These are phyloP conservation scores for Tarenaya hassleriana DNA, from an alignment of 345 rosid genomes.

Conservation along the genomic window DNA sequence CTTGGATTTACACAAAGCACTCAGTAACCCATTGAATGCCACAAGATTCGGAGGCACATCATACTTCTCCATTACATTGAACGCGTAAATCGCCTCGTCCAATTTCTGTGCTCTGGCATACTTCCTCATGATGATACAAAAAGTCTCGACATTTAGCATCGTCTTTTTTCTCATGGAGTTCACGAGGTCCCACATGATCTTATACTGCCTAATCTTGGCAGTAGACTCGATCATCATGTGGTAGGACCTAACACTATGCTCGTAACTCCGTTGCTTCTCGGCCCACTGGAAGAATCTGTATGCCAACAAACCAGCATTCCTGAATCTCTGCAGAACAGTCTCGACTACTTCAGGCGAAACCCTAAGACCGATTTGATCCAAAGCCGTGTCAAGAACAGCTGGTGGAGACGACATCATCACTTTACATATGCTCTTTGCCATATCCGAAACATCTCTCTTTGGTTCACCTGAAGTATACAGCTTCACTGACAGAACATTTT, in stretches of 20 bases:
- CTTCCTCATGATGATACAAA: slow-evolving; percentile 86
- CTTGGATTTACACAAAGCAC: slow-evolving; percentile 86
- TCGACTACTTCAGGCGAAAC: slow-evolving; percentile 57
- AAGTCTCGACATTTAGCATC: slow-evolving; percentile 66
- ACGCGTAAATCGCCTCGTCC: slow-evolving; percentile 77
- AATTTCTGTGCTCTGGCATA: slow-evolving; percentile 72
- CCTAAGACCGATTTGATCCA: slow-evolving; percentile 57
- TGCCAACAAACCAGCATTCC: too few species aligned
- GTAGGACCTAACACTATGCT: slow-evolving; percentile 59
- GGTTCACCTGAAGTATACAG: slow-evolving; percentile 33
- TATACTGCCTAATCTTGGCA: slow-evolving; percentile 79
- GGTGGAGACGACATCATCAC: slow-evolving; percentile 62
- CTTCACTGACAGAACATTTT: slow-evolving; percentile 28
- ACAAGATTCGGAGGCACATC: slow-evolving; percentile 51
- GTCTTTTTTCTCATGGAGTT: slow-evolving; percentile 65
- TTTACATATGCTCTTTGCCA: slow-evolving; percentile 41
- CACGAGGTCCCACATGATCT: slow-evolving; percentile 84
- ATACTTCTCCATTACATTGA: slow-evolving; percentile 83
- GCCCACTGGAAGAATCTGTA: too few species aligned
- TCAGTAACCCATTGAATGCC: slow-evolving; percentile 70
- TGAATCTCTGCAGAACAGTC: too few species aligned
- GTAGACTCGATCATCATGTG: slow-evolving; percentile 67
- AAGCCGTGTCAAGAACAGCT: slow-evolving; percentile 55
- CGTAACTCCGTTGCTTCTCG: slow-evolving; percentile 70
- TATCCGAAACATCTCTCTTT: slow-evolving; percentile 33